These are phyloP conservation scores for Epichloe sibirici DNA, from an alignment of 2,329 filamentous ascomycete genomes.

Conservation along the genomic window DNA sequence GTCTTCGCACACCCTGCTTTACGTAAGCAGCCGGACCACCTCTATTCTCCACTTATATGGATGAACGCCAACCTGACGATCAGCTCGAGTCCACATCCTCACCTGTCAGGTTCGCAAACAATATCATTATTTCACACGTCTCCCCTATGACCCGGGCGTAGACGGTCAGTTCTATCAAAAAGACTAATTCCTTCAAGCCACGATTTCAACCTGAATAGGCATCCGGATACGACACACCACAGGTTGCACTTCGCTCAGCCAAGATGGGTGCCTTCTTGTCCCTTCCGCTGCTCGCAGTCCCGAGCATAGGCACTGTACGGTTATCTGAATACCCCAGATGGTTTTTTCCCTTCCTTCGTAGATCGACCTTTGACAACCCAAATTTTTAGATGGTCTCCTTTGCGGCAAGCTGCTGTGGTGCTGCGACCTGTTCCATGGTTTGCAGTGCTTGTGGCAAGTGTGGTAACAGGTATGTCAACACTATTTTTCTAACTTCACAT, in stretches of 20 bases:
- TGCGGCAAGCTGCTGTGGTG: slow-evolving; percentile 85
- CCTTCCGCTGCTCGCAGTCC: slow-evolving; percentile 76
- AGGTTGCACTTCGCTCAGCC: neutral
- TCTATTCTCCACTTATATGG: no score
- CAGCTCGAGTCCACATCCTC: no score
- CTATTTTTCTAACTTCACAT: neutral
- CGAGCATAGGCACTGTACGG: slow-evolving; percentile 74
- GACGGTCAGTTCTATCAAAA: no score
- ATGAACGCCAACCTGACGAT: no score
- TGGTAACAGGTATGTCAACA: slow-evolving; percentile 62
- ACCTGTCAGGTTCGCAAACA: no score
- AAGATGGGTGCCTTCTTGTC: slow-evolving; percentile 86
- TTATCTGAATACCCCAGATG: neutral
- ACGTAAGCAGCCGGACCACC: no score
- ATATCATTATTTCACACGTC: no score
- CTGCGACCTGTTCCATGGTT: slow-evolving; percentile 89
- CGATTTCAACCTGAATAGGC: no score
- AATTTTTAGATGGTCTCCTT: slow-evolving; percentile 55
- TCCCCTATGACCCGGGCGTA: no score
- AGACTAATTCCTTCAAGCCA: no score
- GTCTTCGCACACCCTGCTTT: no score
- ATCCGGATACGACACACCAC: no score
- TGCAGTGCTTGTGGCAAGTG: slow-evolving; percentile 95
- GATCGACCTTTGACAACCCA: slow-evolving; percentile 4
- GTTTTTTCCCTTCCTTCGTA: neutral